Evolutionary conservation across 2,329 filamentous ascomycete species (phyloP).

Genomic region (Apiospora marii): DNA sequence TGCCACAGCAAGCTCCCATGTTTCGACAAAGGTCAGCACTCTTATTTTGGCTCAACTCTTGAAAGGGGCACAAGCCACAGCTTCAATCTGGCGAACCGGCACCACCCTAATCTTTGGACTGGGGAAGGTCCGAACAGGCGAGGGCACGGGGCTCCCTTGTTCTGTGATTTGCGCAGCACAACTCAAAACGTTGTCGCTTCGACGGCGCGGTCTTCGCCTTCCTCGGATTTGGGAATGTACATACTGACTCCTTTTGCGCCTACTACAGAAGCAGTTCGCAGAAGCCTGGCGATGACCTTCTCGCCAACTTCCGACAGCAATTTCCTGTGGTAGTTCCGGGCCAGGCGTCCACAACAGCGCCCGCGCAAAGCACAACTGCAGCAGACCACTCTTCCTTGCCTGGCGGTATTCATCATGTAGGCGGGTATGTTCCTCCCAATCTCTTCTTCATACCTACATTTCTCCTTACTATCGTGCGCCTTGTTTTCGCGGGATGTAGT

Average conservation of each 20-base stretch:
- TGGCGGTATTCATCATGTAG: slow-evolving; percentile 33
- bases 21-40: slow-evolving; percentile 22
- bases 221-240: neutral
- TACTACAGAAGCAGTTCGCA: slow-evolving; percentile 73
- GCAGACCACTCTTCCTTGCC: slow-evolving; percentile 40
- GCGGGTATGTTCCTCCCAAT: slow-evolving; percentile 42
- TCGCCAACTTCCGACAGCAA: slow-evolving; percentile 82
- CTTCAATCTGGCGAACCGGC: neutral
- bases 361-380: slow-evolving; percentile 46
- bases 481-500: too few species aligned
- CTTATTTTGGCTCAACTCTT: neutral
- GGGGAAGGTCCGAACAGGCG: neutral
- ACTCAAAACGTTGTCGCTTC: neutral
- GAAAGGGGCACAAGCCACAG: slow-evolving; percentile 14
- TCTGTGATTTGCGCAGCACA: neutral
- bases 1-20: slow-evolving; percentile 17
- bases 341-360: slow-evolving; percentile 53
- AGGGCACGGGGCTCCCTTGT: neutral
- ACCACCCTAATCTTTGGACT: slow-evolving; percentile 10
- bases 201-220: neutral
- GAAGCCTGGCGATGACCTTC: slow-evolving; percentile 86
- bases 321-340: slow-evolving; percentile 73
- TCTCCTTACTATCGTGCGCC: neutral
- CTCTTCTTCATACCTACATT: neutral
- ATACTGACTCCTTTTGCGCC: slow-evolving; percentile 27